Conservation (phyloP, 129 eudicot species). For the Kitagawia praeruptora region DNA sequence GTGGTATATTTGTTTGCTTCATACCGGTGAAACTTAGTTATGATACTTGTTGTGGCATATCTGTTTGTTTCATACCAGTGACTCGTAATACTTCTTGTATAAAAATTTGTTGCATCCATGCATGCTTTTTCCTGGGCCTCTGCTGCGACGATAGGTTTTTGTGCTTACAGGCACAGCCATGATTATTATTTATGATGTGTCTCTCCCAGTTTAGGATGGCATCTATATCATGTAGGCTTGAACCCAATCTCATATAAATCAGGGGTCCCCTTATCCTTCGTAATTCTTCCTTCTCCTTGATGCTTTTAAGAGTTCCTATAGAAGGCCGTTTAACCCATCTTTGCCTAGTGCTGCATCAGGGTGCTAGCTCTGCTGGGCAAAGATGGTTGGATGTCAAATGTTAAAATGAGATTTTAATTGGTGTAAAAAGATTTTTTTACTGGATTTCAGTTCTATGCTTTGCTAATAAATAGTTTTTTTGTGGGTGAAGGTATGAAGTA, state of each 20-base stretch:
- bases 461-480: slow-evolving; percentile 1
- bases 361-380: not conserved
- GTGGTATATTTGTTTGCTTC: too few species aligned
- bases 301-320: not conserved
- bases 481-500: slow-evolving; percentile 15
- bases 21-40: too few species aligned
- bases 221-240: not conserved
- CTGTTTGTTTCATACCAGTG: not conserved
- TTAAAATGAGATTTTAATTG: not conserved
- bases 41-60: not conserved
- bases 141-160: not conserved
- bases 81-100: not conserved
- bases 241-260: not conserved
- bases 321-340: not conserved
- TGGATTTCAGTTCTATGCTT: not conserved
- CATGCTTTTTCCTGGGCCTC: not conserved
- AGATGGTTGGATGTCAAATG: not conserved
- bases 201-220: not conserved
- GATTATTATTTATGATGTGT: not conserved
- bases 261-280: not conserved
- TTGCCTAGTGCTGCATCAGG: not conserved
- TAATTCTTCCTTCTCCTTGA: not conserved
- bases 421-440: not conserved
- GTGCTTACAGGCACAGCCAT: not conserved
- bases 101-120: not conserved